A percentile compares a stretch with the other conserved stretches of the same genome.
These are phyloP conservation scores for Tausonia pullulans DNA, from an alignment of 1,284 basidiomycete genomes.

Conservation along the genomic window DNA sequence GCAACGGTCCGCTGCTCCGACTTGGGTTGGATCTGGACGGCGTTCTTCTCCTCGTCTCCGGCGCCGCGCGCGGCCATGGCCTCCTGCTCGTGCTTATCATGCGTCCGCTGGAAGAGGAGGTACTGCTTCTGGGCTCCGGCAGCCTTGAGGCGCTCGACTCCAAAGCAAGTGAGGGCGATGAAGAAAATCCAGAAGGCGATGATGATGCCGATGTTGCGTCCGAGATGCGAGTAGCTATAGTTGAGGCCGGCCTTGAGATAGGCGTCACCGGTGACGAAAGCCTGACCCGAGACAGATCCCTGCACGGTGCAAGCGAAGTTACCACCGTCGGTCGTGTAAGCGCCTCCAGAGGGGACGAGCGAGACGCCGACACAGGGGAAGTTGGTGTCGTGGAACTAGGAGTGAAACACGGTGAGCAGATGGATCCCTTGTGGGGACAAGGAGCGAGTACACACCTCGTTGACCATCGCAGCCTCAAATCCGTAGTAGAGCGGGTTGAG, in stretches of 20 bases:
- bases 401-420: too few relatives aligned
- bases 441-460: conserved; percentile 32
- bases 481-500: conserved; percentile 15
- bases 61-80: conserved; percentile 10
- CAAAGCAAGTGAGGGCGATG: conserved; percentile 37
- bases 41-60: conserved; percentile 16
- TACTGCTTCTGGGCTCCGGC: conserved; percentile 31
- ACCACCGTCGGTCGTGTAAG: conserved; percentile 21
- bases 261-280: conserved; percentile 33
- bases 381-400: conserved; percentile 38
- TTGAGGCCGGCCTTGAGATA: conserved; percentile 48
- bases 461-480: conserved; percentile 45
- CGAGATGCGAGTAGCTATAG: conserved; percentile 47
- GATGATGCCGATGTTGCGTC: conserved; percentile 48
- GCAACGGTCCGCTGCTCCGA: conserved; percentile 2
- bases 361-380: conserved; percentile 22
- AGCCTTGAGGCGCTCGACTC: conserved; percentile 37
- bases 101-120: conserved; percentile 27
- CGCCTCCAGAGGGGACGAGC: conserved; percentile 20
- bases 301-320: conserved; percentile 31
- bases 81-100: conserved; percentile 20
- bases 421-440: too few relatives aligned
- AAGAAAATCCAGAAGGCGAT: conserved; percentile 40
- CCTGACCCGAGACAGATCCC: conserved; percentile 30
- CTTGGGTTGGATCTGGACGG: not conserved